Conservation (phyloP, 345 rosid species). For the Eucalyptus erythrocorys region DNA sequence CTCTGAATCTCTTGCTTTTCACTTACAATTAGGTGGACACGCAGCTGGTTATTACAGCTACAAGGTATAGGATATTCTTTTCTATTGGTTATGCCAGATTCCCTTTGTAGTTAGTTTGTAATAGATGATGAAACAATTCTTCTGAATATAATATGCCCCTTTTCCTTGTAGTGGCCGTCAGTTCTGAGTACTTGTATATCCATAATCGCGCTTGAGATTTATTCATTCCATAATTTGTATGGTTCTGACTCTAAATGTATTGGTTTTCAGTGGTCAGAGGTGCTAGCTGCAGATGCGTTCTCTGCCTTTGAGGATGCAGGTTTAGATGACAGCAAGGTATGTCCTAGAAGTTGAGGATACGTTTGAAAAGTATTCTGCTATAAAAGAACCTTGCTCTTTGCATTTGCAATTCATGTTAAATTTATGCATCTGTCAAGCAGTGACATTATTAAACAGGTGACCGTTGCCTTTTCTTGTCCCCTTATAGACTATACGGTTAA, state of each 20-base stretch:
- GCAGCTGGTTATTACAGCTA: slow-evolving; percentile 98
- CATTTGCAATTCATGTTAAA: not conserved
- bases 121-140: not conserved
- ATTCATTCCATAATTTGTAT: not conserved
- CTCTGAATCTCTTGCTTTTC: not conserved
- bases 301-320: slow-evolving; percentile 97
- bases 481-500: not conserved
- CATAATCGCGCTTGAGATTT: not conserved
- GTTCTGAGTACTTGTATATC: not conserved
- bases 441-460: not conserved
- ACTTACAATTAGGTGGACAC: slow-evolving; percentile 50
- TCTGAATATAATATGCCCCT: not conserved
- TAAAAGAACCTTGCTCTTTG: not conserved
- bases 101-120: not conserved
- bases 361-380: not conserved
- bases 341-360: not conserved
- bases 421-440: not conserved
- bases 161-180: not conserved
- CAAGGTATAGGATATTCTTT: slow-evolving; percentile 37
- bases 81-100: not conserved
- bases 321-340: slow-evolving; percentile 61
- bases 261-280: slow-evolving; percentile 80
- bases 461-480: not conserved
- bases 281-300: slow-evolving; percentile 93
- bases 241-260: not conserved